A percentile compares a stretch with the other conserved stretches of the same genome.
Conservation (phyloP, 495 filamentous ascomycete species). For the Penicillium psychrofluorescens region DNA sequence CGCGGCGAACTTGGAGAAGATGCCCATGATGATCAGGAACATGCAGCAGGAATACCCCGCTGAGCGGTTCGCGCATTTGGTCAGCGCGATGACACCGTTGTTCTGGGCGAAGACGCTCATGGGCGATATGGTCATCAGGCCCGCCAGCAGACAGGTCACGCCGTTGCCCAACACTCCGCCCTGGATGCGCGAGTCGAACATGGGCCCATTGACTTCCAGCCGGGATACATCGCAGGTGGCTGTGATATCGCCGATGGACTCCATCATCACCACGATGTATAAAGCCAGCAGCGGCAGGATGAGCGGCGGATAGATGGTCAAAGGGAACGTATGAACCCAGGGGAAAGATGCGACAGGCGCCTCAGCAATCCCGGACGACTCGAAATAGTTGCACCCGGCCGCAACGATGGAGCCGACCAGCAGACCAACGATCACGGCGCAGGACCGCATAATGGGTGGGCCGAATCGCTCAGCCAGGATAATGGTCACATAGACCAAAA, state of each 20-base stretch:
- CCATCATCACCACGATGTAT: conserved; percentile 82
- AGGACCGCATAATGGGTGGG: conserved; percentile 67
- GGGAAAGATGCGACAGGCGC: conserved; percentile 77
- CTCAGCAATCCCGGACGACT: conserved; percentile 56
- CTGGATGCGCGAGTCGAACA: conserved; percentile 86
- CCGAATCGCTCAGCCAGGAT: conserved; percentile 82
- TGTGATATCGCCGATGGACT: conserved; percentile 68
- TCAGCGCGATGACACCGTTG: conserved; percentile 87
- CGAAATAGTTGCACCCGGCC: conserved; percentile 78
- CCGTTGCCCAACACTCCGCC: conserved; percentile 74
- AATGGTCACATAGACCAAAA: conserved; percentile 85
- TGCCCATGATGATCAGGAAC: conserved; percentile 81
- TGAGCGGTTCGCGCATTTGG: conserved; percentile 80
- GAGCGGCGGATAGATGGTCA: conserved; percentile 74
- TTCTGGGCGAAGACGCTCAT: conserved; percentile 82
- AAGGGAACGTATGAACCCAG: conserved; percentile 83
- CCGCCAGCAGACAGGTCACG: conserved; percentile 73
- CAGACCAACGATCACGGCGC: conserved; percentile 72
- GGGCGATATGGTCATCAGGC: conserved; percentile 76
- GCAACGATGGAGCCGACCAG: conserved; percentile 85
- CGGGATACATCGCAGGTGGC: conserved; percentile 70
- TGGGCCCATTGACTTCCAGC: conserved; percentile 68
- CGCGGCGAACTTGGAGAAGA: conserved; percentile 92
- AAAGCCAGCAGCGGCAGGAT: conserved; percentile 80
- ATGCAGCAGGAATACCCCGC: conserved; percentile 73